These are phyloP conservation scores for carrot (Daucus carota) DNA, from an alignment of 129 eudicot species.

Conservation along the genomic window DH1_v3.0 NC_030385.2:33692001-33692500, in stretches of 20 bases:
- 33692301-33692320: neutral
- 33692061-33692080: neutral
- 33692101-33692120: neutral
- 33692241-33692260: neutral
- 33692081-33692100: neutral
- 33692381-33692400: neutral
- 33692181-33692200: neutral
- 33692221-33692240: neutral
- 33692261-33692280: neutral
- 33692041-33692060: neutral
- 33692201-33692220: neutral
- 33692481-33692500: neutral
- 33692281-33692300: neutral
- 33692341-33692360: neutral
- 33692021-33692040: neutral
- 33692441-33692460: constrained; percentile 1
- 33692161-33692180: neutral
- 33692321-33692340: neutral
- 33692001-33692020: neutral
- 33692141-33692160: neutral
- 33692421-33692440: too few species aligned
- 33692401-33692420: neutral
- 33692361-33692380: neutral
- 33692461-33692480: neutral
- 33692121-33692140: neutral